A percentile compares a stretch with the other conserved stretches of the same genome.
These are phyloP conservation scores for Cerrena zonata DNA, from an alignment of 1,284 basidiomycete genomes.

Conservation along the genomic window DNA sequence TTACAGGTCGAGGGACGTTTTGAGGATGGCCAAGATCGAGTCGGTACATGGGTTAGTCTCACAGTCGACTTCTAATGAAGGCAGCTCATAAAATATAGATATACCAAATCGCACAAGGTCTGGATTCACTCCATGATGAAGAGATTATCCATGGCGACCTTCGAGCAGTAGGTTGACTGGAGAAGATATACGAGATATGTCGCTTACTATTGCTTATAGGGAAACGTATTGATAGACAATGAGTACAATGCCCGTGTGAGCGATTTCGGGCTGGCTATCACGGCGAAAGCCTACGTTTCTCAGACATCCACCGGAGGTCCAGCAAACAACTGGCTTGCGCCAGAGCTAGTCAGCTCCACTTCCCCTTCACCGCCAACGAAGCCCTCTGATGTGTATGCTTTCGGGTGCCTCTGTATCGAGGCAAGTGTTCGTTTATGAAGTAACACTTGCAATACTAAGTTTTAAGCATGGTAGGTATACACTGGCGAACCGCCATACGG, in stretches of 20 bases:
- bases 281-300: background rate
- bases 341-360: conserved; percentile 1
- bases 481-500: conserved; percentile 1
- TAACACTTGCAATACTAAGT: background rate
- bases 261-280: conserved; percentile 6
- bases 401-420: conserved; percentile 5
- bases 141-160: conserved; percentile 9
- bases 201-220: too few relatives aligned
- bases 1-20: background rate
- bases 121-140: conserved; percentile 1
- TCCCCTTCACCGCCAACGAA: background rate
- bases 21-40: background rate
- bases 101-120: background rate
- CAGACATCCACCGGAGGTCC: background rate
- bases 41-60: conserved; percentile 1
- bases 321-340: background rate
- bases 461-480: background rate
- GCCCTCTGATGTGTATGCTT: conserved; percentile 5
- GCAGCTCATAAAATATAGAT: background rate
- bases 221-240: conserved; percentile 5
- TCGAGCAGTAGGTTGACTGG: conserved; percentile 3
- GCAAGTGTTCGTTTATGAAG: background rate
- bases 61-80: background rate
- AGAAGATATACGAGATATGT: too few relatives aligned
- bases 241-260: background rate